These are phyloP conservation scores for Globisporangium cystogenes DNA, from an alignment of 352 stramenopile genomes.

Conservation along the genomic window DNA sequence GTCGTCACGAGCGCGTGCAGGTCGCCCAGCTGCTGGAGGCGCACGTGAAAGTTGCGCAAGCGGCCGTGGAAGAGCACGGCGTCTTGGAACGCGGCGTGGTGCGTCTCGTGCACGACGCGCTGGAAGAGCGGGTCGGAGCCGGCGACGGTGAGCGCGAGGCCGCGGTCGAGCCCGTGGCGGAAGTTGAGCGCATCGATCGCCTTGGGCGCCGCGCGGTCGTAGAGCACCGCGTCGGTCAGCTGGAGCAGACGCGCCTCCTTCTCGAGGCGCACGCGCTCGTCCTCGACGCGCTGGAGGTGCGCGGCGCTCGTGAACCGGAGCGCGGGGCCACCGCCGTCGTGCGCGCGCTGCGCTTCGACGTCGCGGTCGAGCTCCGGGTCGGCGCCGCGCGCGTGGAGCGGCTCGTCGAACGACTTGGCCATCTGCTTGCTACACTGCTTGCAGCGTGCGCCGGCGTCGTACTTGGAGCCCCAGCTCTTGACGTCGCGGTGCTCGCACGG, in stretches of 20 bases:
- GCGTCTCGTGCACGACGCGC: conserved; percentile 40
- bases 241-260: conserved; percentile 63
- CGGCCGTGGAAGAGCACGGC: conserved; percentile 63
- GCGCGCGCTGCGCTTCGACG: conserved; percentile 37
- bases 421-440: conserved; percentile 72
- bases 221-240: conserved; percentile 40
- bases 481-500: conserved; percentile 47
- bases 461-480: conserved; percentile 66
- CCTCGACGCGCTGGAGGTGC: conserved; percentile 45
- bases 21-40: conserved; percentile 46
- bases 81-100: conserved; percentile 52
- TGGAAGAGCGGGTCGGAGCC: conserved; percentile 42
- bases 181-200: conserved; percentile 71
- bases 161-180: conserved; percentile 50
- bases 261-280: conserved; percentile 57
- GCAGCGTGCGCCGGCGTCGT: conserved; percentile 45
- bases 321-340: conserved; percentile 28
- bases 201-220: conserved; percentile 54
- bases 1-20: conserved; percentile 31
- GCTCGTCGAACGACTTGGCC: conserved; percentile 47
- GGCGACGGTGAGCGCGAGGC: conserved; percentile 16
- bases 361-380: conserved; percentile 47
- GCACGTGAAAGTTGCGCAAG: conserved; percentile 61
- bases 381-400: conserved; percentile 33
- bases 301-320: conserved; percentile 28